These are phyloP conservation scores for Cucumis cinereus DNA, from an alignment of 306 rosid species.

Conservation along the genomic window DNA sequence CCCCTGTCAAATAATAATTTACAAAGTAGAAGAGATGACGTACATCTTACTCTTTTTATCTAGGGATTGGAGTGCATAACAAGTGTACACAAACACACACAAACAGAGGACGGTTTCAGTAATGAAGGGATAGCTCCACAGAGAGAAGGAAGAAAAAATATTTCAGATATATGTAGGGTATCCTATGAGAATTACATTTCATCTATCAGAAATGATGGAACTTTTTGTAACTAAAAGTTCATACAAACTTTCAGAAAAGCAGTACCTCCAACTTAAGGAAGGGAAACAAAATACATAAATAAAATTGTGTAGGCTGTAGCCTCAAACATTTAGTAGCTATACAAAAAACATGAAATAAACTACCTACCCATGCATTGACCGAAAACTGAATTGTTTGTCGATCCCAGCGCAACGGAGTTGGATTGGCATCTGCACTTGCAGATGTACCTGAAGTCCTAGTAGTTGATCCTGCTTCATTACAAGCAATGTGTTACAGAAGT, in stretches of 20 bases:
- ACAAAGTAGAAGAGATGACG: background rate
- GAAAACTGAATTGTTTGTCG: constrained; percentile 77
- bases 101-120: background rate
- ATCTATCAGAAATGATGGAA: background rate
- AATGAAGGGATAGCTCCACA: background rate
- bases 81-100: background rate
- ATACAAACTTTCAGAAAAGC: background rate
- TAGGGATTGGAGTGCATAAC: background rate
- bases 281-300: background rate
- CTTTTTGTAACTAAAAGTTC: background rate
- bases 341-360: background rate
- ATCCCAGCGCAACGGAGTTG: constrained; percentile 75
- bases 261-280: background rate
- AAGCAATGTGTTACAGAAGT: background rate
- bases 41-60: background rate
- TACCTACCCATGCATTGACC: constrained; percentile 76
- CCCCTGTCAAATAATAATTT: background rate
- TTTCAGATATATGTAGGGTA: background rate
- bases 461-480: constrained; percentile 41
- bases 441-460: constrained; percentile 60
- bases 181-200: background rate
- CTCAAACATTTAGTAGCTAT: background rate
- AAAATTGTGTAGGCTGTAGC: background rate
- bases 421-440: constrained; percentile 34
- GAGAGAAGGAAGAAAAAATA: background rate